phyloP scores from a whole-genome alignment of 306 rosid genomes.

The Ziziphus jujuba region DNA sequence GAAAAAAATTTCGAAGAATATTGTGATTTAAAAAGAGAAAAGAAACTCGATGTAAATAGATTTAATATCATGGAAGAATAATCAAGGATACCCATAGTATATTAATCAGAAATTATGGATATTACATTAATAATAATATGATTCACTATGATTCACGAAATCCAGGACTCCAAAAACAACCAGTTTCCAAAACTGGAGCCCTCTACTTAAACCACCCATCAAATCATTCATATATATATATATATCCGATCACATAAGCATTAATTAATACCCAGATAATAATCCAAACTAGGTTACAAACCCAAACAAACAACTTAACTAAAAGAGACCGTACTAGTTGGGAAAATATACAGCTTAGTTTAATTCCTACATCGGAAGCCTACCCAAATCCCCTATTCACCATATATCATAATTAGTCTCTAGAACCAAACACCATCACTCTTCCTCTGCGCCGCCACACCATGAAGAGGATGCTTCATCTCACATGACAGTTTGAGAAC shows the following conservation, averaged over 20 bases:
- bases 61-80: no score
- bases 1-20: no score
- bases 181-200: slow-evolving; percentile 17
- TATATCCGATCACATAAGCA: not conserved
- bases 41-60: no score
- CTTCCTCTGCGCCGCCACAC: slow-evolving; percentile 14
- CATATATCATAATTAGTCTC: no score
- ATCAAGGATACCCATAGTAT: no score
- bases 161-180: not conserved
- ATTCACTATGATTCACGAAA: not conserved
- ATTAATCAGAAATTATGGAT: not conserved
- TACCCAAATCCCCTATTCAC: not conserved
- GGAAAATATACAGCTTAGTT: not conserved
- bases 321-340: no score
- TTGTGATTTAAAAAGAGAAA: no score
- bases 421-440: not conserved
- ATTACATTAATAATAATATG: not conserved
- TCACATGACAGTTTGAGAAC: slow-evolving; percentile 55
- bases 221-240: not conserved
- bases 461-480: slow-evolving; percentile 49
- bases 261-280: not conserved
- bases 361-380: not conserved
- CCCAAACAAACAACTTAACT: no score
- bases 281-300: no score
- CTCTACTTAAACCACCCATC: not conserved